Evolutionary conservation across 805 yeast species (phyloP).

Genomic region (Zygoascus biomembranicola): DNA sequence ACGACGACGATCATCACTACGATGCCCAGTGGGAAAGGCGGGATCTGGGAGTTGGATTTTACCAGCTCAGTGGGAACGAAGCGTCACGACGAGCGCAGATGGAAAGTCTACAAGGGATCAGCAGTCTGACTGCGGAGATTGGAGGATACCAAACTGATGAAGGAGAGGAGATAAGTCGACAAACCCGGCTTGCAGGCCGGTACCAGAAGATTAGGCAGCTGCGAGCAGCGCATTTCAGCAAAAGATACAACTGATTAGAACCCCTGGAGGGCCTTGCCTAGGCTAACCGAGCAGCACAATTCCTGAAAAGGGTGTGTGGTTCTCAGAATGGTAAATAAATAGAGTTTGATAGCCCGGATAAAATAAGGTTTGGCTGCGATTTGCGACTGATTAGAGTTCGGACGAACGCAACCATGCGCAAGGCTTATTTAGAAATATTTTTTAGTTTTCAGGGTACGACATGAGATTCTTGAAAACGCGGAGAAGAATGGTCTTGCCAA

Average conservation of each 20-base stretch:
- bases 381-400: too few species aligned
- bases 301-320: too few species aligned
- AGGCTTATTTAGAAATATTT: too few species aligned
- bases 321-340: not conserved
- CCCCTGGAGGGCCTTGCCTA: too few species aligned
- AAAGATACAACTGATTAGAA: not conserved
- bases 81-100: conserved; percentile 13
- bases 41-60: conserved; percentile 20
- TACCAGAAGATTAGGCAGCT: not conserved
- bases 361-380: too few species aligned
- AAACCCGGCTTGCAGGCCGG: not conserved
- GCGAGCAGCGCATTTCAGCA: not conserved
- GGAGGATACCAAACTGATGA: not conserved
- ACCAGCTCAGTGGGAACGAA: conserved; percentile 14
- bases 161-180: not conserved
- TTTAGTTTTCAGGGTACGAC: too few species aligned
- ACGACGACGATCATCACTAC: conserved; percentile 11
- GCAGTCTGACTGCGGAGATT: not conserved
- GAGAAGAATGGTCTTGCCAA: too few species aligned
- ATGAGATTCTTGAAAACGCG: too few species aligned
- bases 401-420: too few species aligned
- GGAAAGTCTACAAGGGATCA: conserved; percentile 8
- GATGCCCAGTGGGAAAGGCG: conserved; percentile 20
- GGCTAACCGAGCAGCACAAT: too few species aligned
- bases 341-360: not conserved